Evolutionary conservation across 495 filamentous ascomycete genomes (phyloP), one percentile per base, ranked within the genome.

Genomic region (Penicillium diatomitis): DNA sequence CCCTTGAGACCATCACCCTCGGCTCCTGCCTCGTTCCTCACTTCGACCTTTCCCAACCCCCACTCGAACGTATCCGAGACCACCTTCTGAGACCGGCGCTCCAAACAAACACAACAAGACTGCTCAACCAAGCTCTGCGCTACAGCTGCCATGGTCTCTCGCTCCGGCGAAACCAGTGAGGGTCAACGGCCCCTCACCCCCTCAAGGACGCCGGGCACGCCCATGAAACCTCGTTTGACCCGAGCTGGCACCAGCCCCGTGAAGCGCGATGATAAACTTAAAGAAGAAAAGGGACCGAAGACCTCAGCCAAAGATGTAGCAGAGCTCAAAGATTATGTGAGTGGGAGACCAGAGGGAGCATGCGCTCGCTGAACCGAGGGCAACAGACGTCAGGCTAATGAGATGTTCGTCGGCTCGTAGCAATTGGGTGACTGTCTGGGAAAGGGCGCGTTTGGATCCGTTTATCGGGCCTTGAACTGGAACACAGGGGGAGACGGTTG

Each of bases 391-490:
- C 20, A 20, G 20, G 20, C 20, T 20, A 20, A 20, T 20, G 20
- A 20, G 0, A 20, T 20, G 20, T 20, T 0, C 20, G 20, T 20
- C 20, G 20, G 20, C 41, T 43, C 5, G 31, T 45, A 82, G 75
- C 82, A 86, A 82, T 69, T 97, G 58, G 94, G 94, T 49, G 91
- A 97, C 64, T 97, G 90, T 60, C 72, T 99, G 52, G 92, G 92
- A 29, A 95, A 88, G 68, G 92, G 92, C 52, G 92, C 92, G 32
- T 99, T 96, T 69, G 92, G 91, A 31, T 88, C 88, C 8, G 92
- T 99, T 9, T 97, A 96, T 70, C 85, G 94, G 65, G 94, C 91
- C 7, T 79, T 99, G 65, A 96, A 97, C 70, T 96, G 88, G 91
- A 87, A 88, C 44, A 97, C 91, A 7, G 92, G 92, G n/a, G 42